Base-by-base conservation (phyloP, 169 alveolate species). In the Plasmodium inui region DNA sequence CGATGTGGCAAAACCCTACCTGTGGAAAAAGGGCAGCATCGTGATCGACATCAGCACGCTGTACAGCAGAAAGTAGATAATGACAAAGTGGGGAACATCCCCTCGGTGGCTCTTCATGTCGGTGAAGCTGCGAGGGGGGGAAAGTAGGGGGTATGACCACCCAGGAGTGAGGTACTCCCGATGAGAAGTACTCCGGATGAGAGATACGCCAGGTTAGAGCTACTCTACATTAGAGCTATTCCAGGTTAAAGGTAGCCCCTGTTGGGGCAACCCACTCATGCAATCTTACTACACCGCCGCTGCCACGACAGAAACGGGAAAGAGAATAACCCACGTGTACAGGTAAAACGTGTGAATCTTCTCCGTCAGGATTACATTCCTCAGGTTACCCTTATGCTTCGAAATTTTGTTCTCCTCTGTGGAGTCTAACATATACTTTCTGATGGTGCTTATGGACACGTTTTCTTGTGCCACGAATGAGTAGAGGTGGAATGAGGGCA, bases 21-120 rank as follows among this genome's bases (percentile, higher is more conserved):
- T 86, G 79, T 86, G 93, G 46, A 86, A 50, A 76, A 86, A 86
- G 19, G 93, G 93, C 9, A 86, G 61, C n/a, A 76, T 32, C 19
- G 93, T 74, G n/a, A 86, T 50, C 44, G 93, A 86, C 93, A 86
- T 86, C 70, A 86, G 61, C 22, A 86, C 86, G 37, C 28, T 86
- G 46, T 86, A 86, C 12, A 78, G 67, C 22, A 86, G 19, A 26
- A 74, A 55, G 67, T 86, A 86, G 61, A 73, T 86, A 19, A 76
- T 10, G 28, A 86, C 80, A 22, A 74, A 86, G 28, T 86, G 86
- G 28, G 93, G 86, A 14, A 86, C 46, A 1, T 28, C 76, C 30
- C 22, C 76, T 30, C 39, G 30, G 22, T 28, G 28, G 39, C 41
- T 86, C 19, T 67, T 34, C 19, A 86, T 30, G 32, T 86, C 81